A percentile compares a stretch with the other conserved stretches of the same genome.
Evolutionary conservation across 1,284 basidiomycete species (phyloP).

Genomic region (Tilletia horrida): DNA sequence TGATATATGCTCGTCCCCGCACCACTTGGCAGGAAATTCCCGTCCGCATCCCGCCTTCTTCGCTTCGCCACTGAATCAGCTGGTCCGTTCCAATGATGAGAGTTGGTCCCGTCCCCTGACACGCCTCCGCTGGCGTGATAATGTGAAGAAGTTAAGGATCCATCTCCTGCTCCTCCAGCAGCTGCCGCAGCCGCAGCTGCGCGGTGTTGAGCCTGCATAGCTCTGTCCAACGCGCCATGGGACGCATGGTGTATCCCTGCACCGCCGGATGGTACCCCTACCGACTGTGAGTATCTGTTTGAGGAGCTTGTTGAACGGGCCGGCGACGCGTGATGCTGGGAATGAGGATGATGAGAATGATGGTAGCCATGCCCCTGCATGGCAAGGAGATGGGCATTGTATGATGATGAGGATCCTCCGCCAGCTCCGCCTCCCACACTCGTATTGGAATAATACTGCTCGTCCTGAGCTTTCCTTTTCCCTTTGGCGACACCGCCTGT

Average conservation of each 20-base stretch:
- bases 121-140: conserved; percentile 20
- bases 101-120: conserved; percentile 13
- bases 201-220: conserved; percentile 34
- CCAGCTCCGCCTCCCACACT: conserved; percentile 31
- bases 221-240: conserved; percentile 19
- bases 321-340: not conserved
- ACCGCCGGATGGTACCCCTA: not conserved
- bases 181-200: conserved; percentile 28
- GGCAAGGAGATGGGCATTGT: conserved; percentile 23
- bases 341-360: not conserved
- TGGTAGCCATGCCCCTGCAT: conserved; percentile 1
- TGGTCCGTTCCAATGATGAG: conserved; percentile 3
- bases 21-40: not conserved
- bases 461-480: conserved; percentile 3
- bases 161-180: conserved; percentile 21
- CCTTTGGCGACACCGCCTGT: conserved; percentile 8
- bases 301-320: conserved; percentile 7
- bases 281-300: not conserved
- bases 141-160: no score
- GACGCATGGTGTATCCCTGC: not conserved
- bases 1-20: not conserved
- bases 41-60: conserved; percentile 16
- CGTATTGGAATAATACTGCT: conserved; percentile 13
- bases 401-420: conserved; percentile 26
- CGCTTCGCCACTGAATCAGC: conserved; percentile 13